phyloP scores from a whole-genome alignment of 2,329 filamentous ascomycete species.

The Nothophaeocryptopus gaeumannii region DNA sequence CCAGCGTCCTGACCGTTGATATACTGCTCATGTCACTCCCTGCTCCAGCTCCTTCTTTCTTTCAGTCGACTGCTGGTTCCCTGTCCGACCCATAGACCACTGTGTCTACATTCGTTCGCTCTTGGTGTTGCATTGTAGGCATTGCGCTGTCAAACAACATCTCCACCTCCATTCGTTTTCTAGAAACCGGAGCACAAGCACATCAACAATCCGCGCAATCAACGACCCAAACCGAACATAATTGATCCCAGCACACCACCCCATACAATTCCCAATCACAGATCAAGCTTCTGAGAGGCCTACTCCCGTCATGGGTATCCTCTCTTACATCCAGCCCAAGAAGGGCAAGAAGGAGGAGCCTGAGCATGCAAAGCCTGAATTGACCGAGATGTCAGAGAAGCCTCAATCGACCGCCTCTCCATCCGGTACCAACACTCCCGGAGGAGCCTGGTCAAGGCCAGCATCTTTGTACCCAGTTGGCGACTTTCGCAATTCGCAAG shows the following conservation, averaged over 20 bases:
- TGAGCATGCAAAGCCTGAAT: constrained; percentile 10
- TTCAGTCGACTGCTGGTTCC: constrained; percentile 1
- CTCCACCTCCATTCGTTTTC: no score
- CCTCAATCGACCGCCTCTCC: constrained; percentile 14
- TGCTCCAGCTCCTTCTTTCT: constrained; percentile 1
- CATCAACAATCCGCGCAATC: not conserved
- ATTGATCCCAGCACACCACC: not conserved
- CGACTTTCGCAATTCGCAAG: constrained; percentile 39
- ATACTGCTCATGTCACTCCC: constrained; percentile 7
- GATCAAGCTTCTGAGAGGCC: not conserved
- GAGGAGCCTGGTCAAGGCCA: constrained; percentile 32
- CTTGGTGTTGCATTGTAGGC: not conserved
- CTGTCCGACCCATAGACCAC: constrained; percentile 15
- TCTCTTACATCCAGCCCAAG: constrained; percentile 27
- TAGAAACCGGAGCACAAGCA: no score
- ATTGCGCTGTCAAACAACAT: no score
- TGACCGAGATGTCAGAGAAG: constrained; percentile 21
- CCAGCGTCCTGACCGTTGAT: constrained; percentile 7
- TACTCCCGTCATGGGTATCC: constrained; percentile 21
- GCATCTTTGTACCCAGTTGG: constrained; percentile 36
- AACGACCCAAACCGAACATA: not conserved
- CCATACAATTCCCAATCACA: not conserved
- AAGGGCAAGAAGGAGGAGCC: constrained; percentile 17
- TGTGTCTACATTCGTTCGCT: constrained; percentile 22
- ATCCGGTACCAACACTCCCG: constrained; percentile 28